A percentile compares a stretch with the other conserved stretches of the same genome.
These are phyloP conservation scores for Candida dubliniensis DNA, from an alignment of 1,139 yeast genomes.

Conservation along the genomic window DNA sequence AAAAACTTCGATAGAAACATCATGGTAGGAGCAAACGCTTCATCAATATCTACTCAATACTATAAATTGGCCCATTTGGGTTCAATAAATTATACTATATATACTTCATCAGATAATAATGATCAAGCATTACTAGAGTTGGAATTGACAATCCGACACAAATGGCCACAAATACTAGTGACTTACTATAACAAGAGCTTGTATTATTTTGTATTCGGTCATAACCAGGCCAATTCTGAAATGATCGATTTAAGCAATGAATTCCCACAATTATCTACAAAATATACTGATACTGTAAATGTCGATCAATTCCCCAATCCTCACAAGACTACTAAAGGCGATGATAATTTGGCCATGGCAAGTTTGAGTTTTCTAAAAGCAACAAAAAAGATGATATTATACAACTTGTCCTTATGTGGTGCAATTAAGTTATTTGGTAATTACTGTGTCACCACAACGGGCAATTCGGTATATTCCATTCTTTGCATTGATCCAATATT, in stretches of 20 bases:
- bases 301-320: constrained; percentile 26
- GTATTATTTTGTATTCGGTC: constrained; percentile 54
- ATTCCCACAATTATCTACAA: constrained; percentile 35
- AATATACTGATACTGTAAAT: constrained; percentile 28
- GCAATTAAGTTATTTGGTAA: constrained; percentile 55
- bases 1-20: neutral
- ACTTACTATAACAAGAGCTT: constrained; percentile 62
- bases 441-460: constrained; percentile 34
- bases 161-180: constrained; percentile 52
- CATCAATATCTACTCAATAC: constrained; percentile 38
- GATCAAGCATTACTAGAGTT: constrained; percentile 54
- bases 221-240: constrained; percentile 25
- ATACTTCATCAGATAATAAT: constrained; percentile 27
- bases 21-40: constrained; percentile 26
- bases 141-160: constrained; percentile 55
- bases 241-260: constrained; percentile 34
- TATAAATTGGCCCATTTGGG: constrained; percentile 42
- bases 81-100: constrained; percentile 35
- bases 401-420: constrained; percentile 42
- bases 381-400: constrained; percentile 53
- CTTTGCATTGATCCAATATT: constrained; percentile 58
- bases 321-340: constrained; percentile 17
- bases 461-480: constrained; percentile 20
- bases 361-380: constrained; percentile 62
- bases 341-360: constrained; percentile 39